Evolutionary conservation across 768 basidiomycete genomes (phyloP).

Genomic region (Suillus tomentosus): DNA sequence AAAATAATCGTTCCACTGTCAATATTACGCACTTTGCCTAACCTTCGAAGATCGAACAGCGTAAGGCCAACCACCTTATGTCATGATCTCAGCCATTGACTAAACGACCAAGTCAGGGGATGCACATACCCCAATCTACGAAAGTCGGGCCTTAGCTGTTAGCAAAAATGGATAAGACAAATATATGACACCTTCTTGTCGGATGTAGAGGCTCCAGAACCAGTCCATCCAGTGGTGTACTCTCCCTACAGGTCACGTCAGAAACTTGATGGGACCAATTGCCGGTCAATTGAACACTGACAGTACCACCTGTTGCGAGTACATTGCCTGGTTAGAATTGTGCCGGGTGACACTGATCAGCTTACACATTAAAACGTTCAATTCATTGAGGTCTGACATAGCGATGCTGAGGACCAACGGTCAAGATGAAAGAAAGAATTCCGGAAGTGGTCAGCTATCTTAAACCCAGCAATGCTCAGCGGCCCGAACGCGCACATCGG

Average conservation of each 20-base stretch:
- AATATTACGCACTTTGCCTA: constrained; percentile 62
- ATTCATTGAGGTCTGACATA: constrained; percentile 51
- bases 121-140: constrained; percentile 65
- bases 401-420: background rate
- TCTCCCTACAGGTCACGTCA: constrained; percentile 55
- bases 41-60: constrained; percentile 83
- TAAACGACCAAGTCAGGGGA: constrained; percentile 12
- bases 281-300: constrained; percentile 23
- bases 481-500: constrained; percentile 13
- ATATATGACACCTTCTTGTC: constrained; percentile 78
- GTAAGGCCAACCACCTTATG: constrained; percentile 84
- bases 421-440: background rate
- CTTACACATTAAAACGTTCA: constrained; percentile 83
- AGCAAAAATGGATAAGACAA: background rate
- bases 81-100: constrained; percentile 20
- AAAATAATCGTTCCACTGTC: background rate
- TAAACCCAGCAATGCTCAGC: constrained; percentile 2
- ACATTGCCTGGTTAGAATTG: constrained; percentile 9
- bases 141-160: constrained; percentile 8
- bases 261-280: constrained; percentile 4
- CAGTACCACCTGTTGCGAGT: constrained; percentile 45
- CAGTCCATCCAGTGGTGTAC: constrained; percentile 95
- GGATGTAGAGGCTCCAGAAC: constrained; percentile 88
- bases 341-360: constrained; percentile 8
- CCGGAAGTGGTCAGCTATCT: background rate